A percentile compares a stretch with the other conserved stretches of the same genome.
phyloP scores from a whole-genome alignment of 2,329 filamentous ascomycete species.

The Trichoderma simmonsii region DNA sequence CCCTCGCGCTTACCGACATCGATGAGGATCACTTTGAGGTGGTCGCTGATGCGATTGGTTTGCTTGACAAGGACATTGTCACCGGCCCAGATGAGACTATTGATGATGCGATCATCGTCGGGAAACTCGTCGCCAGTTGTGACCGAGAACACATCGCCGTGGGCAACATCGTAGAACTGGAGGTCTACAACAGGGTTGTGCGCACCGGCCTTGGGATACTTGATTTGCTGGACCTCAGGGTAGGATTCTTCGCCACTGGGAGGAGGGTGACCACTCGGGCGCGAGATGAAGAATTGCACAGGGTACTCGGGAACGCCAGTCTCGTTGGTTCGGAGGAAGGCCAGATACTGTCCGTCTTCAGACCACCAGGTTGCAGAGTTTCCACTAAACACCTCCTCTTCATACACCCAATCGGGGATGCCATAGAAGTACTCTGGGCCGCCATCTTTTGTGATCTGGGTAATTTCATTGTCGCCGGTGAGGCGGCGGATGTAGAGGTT shows the following conservation, averaged over 20 bases:
- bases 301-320: conserved; percentile 87
- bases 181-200: conserved; percentile 89
- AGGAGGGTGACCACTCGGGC: conserved; percentile 72
- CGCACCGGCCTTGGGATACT: conserved; percentile 93
- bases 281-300: conserved; percentile 86
- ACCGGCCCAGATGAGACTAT: conserved; percentile 88
- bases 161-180: conserved; percentile 80
- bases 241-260: conserved; percentile 74
- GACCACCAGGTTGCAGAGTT: conserved; percentile 96
- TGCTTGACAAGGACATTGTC: conserved; percentile 81
- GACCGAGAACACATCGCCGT: conserved; percentile 75
- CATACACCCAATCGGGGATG: conserved; percentile 96
- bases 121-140: conserved; percentile 72
- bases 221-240: conserved; percentile 86
- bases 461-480: conserved; percentile 51
- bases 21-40: conserved; percentile 83
- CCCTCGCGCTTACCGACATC: conserved; percentile 72
- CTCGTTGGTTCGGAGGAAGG: conserved; percentile 92
- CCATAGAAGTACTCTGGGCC: conserved; percentile 90
- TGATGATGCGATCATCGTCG: conserved; percentile 83
- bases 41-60: conserved; percentile 90
- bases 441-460: conserved; percentile 80
- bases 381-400: conserved; percentile 62
- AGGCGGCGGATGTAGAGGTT: conserved; percentile 79
- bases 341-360: conserved; percentile 79